phyloP scores from a whole-genome alignment of 306 rosid genomes.

The Malus fusca region DNA sequence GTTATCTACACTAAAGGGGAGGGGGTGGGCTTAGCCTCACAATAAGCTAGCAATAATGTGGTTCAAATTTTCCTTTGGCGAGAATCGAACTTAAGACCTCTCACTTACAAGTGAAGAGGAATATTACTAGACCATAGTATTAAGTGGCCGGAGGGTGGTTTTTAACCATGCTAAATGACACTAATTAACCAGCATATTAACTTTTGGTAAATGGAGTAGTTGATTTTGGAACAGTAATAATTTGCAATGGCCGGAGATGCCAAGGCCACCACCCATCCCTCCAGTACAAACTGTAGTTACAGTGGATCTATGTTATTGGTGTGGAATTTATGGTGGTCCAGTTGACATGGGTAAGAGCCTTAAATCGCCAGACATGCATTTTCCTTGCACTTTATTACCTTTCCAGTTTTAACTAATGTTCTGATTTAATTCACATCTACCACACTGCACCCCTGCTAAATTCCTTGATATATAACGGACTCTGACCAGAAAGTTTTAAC shows the following conservation, averaged over 20 bases:
- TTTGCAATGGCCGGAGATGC: neutral
- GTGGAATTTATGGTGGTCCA: slow-evolving; percentile 11
- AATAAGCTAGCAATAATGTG: too few relatives aligned
- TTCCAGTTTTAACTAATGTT: neutral
- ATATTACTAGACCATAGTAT: too few relatives aligned
- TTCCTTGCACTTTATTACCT: neutral
- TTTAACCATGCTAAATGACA: too few relatives aligned
- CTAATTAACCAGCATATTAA: too few relatives aligned
- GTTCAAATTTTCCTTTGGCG: too few relatives aligned
- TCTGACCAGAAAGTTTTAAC: neutral
- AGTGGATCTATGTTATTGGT: neutral
- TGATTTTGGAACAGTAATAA: too few relatives aligned
- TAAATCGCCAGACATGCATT: neutral
- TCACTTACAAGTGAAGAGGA: too few relatives aligned
- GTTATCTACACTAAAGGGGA: too few relatives aligned
- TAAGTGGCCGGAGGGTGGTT: too few relatives aligned
- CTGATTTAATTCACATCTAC: neutral
- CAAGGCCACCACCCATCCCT: neutral
- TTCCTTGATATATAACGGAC: neutral
- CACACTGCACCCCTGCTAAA: neutral
- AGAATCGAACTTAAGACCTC: too few relatives aligned
- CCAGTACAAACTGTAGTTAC: neutral
- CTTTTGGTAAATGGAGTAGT: too few relatives aligned
- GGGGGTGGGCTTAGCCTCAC: too few relatives aligned
- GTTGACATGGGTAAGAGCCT: neutral